Evolutionary conservation across 2,329 filamentous ascomycete genomes (phyloP), one percentile per base, ranked within the genome.

Genomic region (Alternaria dauci): DNA sequence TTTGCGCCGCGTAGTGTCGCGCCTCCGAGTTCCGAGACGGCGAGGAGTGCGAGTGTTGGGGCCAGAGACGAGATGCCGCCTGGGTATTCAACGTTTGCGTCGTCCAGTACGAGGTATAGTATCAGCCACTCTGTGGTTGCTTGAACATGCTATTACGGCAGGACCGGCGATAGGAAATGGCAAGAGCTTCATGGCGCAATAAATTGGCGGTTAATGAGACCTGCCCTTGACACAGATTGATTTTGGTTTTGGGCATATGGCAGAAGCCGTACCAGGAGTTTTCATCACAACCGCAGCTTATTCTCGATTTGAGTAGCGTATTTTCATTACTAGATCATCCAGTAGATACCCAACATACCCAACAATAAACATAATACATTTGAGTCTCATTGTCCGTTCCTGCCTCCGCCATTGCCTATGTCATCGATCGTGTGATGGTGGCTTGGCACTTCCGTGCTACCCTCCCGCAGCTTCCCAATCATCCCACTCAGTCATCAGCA

Each of bases 1-100:
- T 80, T 81, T 58, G 62, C 67, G 8, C 71, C 78, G 2, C 68
- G 79, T 18, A 78, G 74, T 32, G 61, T 80, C 18, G 69, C 71
- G n/a, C 72, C 74, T 8, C 74, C 78, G 8, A 62, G 42, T 18
- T 61, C 63, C 23, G 63, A 63, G 12, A 61, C 54, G 7, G 36
- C n/a, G 11, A 28, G 47, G 26, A 57, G 55, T 36, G 47, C 44
- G 2, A 60, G 50, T 41, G 55, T 61, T 14, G 59, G 30, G 0
- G 57, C 36, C 30, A 61, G 68, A 18, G 69, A 71, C 4, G 73
- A 76, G 18, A 54, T 70, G 52, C 74, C 74, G 5, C 74, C 75
- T 0, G 72, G 74, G 23, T 77, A 77, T 56, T 61, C 63, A 6
- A 67, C 67, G 28, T 68, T 69, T 48, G 67, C 68, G 25, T 52